phyloP scores from a whole-genome alignment of 2,329 filamentous ascomycete species.

The Sclerotinia sclerotiorum region DNA sequence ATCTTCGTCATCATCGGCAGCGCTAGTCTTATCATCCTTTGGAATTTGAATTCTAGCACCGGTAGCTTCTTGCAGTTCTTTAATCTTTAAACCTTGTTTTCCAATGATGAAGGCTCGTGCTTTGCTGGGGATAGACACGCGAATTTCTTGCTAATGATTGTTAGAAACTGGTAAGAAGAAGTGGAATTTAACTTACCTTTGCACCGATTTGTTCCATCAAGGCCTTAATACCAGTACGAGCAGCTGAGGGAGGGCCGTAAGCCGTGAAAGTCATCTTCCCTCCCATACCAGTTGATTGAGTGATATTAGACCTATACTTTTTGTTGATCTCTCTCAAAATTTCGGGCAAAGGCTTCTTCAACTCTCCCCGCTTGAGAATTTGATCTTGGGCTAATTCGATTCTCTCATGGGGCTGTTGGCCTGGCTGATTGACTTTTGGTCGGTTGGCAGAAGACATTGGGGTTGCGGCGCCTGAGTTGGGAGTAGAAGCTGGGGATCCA shows the following conservation, averaged over 20 bases:
- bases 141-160: slow-evolving; percentile 58
- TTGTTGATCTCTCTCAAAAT: slow-evolving; percentile 90
- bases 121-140: slow-evolving; percentile 78
- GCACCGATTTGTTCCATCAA: slow-evolving; percentile 83
- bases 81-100: slow-evolving; percentile 84
- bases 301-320: slow-evolving; percentile 82
- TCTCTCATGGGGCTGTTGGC: slow-evolving; percentile 44
- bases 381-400: slow-evolving; percentile 59
- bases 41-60: slow-evolving; percentile 90
- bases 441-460: slow-evolving; percentile 38
- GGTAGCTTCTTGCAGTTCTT: slow-evolving; percentile 83
- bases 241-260: slow-evolving; percentile 71
- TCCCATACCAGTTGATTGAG: slow-evolving; percentile 70
- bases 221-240: slow-evolving; percentile 75
- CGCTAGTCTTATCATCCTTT: slow-evolving; percentile 65
- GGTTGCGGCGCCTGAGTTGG: slow-evolving; percentile 57
- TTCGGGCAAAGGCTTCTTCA: slow-evolving; percentile 83
- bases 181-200: slow-evolving; percentile 58
- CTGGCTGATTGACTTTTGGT: slow-evolving; percentile 64
- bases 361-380: slow-evolving; percentile 71
- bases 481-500: slow-evolving; percentile 52
- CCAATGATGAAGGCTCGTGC: slow-evolving; percentile 90
- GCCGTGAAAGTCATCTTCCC: slow-evolving; percentile 80
- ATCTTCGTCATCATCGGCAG: slow-evolving; percentile 71
- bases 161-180: slow-evolving; percentile 27